A percentile compares a stretch with the other conserved stretches of the same genome.
Evolutionary conservation across 495 filamentous ascomycete genomes (phyloP).

Genomic region (Podospora bellae-mahoneyi): DNA sequence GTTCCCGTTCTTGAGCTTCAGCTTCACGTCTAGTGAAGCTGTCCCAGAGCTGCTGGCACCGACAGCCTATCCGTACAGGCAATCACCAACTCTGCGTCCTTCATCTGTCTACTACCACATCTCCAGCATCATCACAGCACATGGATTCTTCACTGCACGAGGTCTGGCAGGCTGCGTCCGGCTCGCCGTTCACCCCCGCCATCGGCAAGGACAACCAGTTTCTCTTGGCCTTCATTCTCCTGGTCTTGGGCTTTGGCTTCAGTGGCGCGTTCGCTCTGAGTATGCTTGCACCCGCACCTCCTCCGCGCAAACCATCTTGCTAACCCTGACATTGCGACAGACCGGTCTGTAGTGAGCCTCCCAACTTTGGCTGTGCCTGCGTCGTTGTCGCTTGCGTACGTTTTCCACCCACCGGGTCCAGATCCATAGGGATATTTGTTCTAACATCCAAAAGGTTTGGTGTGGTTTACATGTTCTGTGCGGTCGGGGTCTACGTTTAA

Average conservation of each 20-base stretch:
- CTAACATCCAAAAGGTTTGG: slow-evolving; percentile 64
- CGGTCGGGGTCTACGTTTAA: slow-evolving; percentile 96
- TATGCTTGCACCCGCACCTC: slow-evolving; percentile 43
- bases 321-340: slow-evolving; percentile 44
- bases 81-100: slow-evolving; percentile 10
- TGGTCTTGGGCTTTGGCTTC: slow-evolving; percentile 63
- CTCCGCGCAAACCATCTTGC: not conserved
- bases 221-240: slow-evolving; percentile 71
- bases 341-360: slow-evolving; percentile 78
- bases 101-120: slow-evolving; percentile 4
- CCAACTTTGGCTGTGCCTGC: slow-evolving; percentile 81
- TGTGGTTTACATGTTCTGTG: slow-evolving; percentile 96
- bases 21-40: slow-evolving; percentile 18
- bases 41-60: slow-evolving; percentile 15
- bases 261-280: slow-evolving; percentile 77
- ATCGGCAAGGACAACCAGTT: slow-evolving; percentile 83
- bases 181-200: slow-evolving; percentile 75
- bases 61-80: not conserved
- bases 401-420: slow-evolving; percentile 13
- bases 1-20: slow-evolving; percentile 15
- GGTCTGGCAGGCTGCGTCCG: slow-evolving; percentile 83
- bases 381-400: slow-evolving; percentile 84
- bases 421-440: not conserved
- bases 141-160: slow-evolving; percentile 75
- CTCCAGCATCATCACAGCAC: slow-evolving; percentile 26